Conservation (phyloP, 768 basidiomycete genomes). For the Kwoniella sp. region DNA sequence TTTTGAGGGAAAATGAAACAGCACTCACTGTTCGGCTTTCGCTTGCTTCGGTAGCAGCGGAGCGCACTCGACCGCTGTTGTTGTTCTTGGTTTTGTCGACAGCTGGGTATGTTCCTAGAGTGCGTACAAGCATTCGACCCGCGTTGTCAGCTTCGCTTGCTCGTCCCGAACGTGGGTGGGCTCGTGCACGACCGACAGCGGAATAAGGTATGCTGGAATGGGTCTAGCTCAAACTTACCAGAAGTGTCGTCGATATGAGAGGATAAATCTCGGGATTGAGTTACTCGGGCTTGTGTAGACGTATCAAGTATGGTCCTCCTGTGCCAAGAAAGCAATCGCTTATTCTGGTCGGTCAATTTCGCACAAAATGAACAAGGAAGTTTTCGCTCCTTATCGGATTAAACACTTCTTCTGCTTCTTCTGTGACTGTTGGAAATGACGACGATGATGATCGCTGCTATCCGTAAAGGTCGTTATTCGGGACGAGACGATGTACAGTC, state of each 20-base stretch:
- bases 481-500: too few relatives aligned
- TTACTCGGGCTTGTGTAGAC: too few relatives aligned
- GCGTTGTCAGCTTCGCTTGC: background rate
- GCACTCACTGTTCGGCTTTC: background rate
- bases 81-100: too few relatives aligned
- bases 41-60: background rate
- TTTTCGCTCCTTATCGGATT: too few relatives aligned
- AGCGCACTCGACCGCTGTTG: background rate
- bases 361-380: too few relatives aligned
- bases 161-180: too few relatives aligned
- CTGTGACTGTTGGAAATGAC: too few relatives aligned
- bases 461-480: too few relatives aligned
- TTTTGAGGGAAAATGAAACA: too few relatives aligned
- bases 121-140: background rate
- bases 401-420: too few relatives aligned
- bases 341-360: background rate
- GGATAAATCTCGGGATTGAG: background rate
- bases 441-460: too few relatives aligned
- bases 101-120: background rate
- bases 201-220: constrained; percentile 2
- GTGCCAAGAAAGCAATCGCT: background rate
- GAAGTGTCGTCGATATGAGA: background rate
- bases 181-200: background rate
- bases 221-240: background rate
- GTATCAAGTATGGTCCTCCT: too few relatives aligned